Percentiles rank a stretch among this genome's conserved stretches.
Evolutionary conservation across 495 filamentous ascomycete species (phyloP).

Genomic region (Penicillium bovifimosum): DNA sequence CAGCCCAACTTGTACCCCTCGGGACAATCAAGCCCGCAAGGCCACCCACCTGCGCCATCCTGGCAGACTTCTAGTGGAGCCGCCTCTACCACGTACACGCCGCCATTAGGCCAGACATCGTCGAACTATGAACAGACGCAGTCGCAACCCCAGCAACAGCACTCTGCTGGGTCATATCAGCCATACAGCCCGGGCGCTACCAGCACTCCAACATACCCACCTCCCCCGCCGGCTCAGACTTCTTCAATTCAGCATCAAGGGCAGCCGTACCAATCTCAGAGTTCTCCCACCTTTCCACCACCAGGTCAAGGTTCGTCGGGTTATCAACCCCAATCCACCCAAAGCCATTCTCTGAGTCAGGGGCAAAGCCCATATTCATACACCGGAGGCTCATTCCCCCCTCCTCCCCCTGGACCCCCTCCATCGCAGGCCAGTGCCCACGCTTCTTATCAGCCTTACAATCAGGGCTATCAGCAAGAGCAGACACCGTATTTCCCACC

Average conservation of each 20-base stretch:
- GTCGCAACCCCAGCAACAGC: not conserved
- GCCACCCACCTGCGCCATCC: not conserved
- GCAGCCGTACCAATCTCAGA: conserved; percentile 7
- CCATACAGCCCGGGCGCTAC: not conserved
- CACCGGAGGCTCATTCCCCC: conserved; percentile 40
- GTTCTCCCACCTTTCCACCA: conserved; percentile 2
- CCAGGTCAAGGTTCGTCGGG: conserved; percentile 7
- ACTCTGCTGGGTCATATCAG: not conserved
- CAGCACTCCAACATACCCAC: conserved; percentile 1
- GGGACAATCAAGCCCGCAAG: conserved; percentile 12
- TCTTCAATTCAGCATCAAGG: not conserved
- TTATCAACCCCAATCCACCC: conserved; percentile 19
- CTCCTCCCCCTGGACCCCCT: conserved; percentile 37
- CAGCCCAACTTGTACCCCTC: conserved; percentile 16
- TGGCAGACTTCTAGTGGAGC: conserved; percentile 11
- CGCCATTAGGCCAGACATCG: conserved; percentile 6
- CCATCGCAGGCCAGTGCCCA: conserved; percentile 27
- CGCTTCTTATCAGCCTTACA: conserved; percentile 20
- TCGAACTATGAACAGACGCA: not conserved
- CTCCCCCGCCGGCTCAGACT: not conserved
- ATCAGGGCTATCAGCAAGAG: conserved; percentile 9
- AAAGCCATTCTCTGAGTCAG: conserved; percentile 8
- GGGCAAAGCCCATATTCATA: conserved; percentile 27
- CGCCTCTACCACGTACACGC: conserved; percentile 4
- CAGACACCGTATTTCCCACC: conserved; percentile 36